Percentiles rank a stretch among this genome's conserved stretches.
Conservation (phyloP, 2,329 filamentous ascomycete genomes). For the Pseudogymnoascus pannorum region DNA sequence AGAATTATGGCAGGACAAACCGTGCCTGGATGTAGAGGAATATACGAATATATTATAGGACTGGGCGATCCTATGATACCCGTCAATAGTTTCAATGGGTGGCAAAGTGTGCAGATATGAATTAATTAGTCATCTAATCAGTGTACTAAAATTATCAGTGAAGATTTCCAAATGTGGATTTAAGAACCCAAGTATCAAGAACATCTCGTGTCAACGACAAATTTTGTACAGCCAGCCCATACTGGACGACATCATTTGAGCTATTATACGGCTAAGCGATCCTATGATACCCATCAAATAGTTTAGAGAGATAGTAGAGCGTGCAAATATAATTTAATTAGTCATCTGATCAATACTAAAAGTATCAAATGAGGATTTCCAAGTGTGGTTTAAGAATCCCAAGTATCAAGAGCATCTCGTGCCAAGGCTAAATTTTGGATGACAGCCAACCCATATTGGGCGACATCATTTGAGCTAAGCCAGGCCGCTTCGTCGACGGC, state of each 20-base stretch:
- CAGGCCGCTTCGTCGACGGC: conserved; percentile 49
- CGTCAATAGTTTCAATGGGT: neutral
- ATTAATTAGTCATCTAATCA: neutral
- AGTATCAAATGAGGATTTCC: neutral
- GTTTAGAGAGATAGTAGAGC: neutral
- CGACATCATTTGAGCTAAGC: conserved; percentile 49
- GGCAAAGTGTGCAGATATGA: neutral
- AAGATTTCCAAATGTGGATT: neutral
- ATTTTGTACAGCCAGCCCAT: conserved; percentile 49
- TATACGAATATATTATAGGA: neutral
- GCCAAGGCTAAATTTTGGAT: conserved; percentile 46
- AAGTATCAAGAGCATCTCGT: conserved; percentile 9
- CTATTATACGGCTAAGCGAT: too few relatives aligned
- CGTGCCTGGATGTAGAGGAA: neutral
- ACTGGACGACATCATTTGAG: conserved; percentile 50
- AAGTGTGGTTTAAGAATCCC: neutral
- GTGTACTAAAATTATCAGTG: neutral
- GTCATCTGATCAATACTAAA: neutral
- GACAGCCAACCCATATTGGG: conserved; percentile 49
- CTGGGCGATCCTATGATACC: neutral
- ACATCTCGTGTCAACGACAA: conserved; percentile 34
- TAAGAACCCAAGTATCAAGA: conserved; percentile 5
- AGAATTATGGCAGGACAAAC: neutral
- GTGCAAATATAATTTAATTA: neutral
- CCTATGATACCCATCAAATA: neutral